Percentiles rank a stretch among this genome's conserved stretches.
phyloP scores from a whole-genome alignment of 2,329 filamentous ascomycete genomes.

The Penicillium brasilianum region DNA sequence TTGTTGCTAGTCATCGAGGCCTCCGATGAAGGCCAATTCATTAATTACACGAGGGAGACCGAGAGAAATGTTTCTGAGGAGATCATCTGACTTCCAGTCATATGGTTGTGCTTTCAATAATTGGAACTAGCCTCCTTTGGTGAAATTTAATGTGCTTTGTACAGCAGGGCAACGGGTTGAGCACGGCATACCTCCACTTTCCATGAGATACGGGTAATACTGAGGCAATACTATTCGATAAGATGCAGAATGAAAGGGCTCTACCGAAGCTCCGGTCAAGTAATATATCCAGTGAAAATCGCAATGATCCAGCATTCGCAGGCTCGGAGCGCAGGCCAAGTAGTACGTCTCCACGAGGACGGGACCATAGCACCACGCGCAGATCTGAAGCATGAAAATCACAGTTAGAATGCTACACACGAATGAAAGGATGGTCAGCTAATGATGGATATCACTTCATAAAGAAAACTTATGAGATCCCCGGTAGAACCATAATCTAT shows the following conservation, averaged over 20 bases:
- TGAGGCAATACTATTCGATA: too few relatives aligned
- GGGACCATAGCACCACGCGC: neutral
- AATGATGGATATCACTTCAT: slow-evolving; percentile 1
- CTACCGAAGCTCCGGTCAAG: neutral
- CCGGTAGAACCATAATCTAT: slow-evolving; percentile 17
- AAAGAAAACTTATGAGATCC: slow-evolving; percentile 25
- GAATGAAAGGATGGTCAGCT: neutral
- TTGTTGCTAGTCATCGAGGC: neutral
- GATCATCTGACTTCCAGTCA: neutral
- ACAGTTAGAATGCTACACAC: slow-evolving; percentile 2
- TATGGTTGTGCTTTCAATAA: neutral
- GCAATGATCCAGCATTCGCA: neutral
- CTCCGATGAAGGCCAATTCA: neutral
- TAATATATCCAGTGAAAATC: neutral
- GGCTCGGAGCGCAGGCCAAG: neutral
- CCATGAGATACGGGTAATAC: too few relatives aligned
- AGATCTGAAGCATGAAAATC: neutral
- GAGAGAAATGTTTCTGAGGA: neutral
- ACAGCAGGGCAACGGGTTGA: neutral
- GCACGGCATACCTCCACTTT: neutral
- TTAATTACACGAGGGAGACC: neutral
- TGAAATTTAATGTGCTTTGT: too few relatives aligned
- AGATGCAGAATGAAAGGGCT: neutral
- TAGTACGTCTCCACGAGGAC: neutral
- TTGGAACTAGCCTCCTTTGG: neutral